phyloP scores from a whole-genome alignment of 192 early-diverging fungal genomes.

The Haplosporangium gracile region DNA sequence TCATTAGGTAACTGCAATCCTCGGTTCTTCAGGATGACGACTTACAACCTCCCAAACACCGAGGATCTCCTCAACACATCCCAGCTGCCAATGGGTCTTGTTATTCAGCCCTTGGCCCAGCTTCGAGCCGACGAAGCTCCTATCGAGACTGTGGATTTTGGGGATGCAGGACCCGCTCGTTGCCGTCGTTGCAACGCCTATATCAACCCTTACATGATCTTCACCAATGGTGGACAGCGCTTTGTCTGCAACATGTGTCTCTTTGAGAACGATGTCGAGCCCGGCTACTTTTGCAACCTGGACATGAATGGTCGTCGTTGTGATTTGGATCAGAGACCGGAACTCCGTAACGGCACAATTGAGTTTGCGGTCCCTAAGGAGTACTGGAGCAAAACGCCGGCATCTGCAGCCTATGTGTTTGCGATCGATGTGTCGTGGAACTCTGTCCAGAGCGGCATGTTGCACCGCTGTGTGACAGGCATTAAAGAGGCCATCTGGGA shows the following conservation, averaged over 20 bases:
- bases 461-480: conserved; percentile 73
- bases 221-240: conserved; percentile 91
- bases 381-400: conserved; percentile 78
- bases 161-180: conserved; percentile 87
- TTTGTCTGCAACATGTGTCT: conserved; percentile 96
- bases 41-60: conserved; percentile 88
- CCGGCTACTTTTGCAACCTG: conserved; percentile 94
- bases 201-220: conserved; percentile 91
- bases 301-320: conserved; percentile 92
- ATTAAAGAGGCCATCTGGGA: conserved; percentile 80
- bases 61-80: conserved; percentile 85
- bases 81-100: conserved; percentile 85
- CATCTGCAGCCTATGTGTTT: conserved; percentile 86
- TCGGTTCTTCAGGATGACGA: conserved; percentile 90
- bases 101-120: conserved; percentile 95
- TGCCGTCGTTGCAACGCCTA: conserved; percentile 95
- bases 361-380: conserved; percentile 92
- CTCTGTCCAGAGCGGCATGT: conserved; percentile 87
- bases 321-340: conserved; percentile 88
- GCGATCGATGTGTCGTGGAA: conserved; percentile 96
- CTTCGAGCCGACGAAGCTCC: conserved; percentile 82
- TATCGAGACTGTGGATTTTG: conserved; percentile 86
- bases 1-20: conserved; percentile 84
- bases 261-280: conserved; percentile 89
- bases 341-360: conserved; percentile 89